A percentile compares a stretch with the other conserved stretches of the same genome.
phyloP scores from a whole-genome alignment of 2,329 filamentous ascomycete genomes.

The Fusarium sp. region DNA sequence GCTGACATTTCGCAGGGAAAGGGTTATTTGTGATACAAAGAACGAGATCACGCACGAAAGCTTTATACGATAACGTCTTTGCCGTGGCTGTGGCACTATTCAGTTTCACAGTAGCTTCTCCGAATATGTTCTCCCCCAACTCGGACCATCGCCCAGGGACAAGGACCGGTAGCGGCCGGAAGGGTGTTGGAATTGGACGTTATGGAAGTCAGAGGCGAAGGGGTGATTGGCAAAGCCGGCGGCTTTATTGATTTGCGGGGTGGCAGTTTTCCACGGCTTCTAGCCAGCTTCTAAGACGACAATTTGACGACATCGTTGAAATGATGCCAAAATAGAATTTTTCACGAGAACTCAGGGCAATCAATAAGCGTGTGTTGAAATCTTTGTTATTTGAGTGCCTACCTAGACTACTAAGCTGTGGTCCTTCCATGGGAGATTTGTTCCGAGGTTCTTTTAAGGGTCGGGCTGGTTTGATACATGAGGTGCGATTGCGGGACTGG shows the following conservation, averaged over 20 bases:
- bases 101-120: neutral
- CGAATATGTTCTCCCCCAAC: slow-evolving; percentile 25
- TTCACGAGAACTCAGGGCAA: neutral
- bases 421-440: neutral
- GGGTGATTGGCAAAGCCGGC: slow-evolving; percentile 47
- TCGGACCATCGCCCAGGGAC: slow-evolving; percentile 19
- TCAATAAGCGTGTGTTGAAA: neutral
- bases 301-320: neutral
- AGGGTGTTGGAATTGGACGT: slow-evolving; percentile 7
- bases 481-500: slow-evolving; percentile 19
- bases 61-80: slow-evolving; percentile 4
- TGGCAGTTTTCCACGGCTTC: too few species aligned
- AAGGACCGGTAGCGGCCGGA: slow-evolving; percentile 26
- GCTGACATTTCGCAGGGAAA: too few species aligned
- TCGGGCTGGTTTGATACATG: slow-evolving; percentile 27
- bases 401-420: too few species aligned
- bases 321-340: neutral
- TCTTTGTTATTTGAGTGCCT: neutral
- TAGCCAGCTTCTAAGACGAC: neutral
- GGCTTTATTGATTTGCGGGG: slow-evolving; percentile 45
- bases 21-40: too few species aligned
- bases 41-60: slow-evolving; percentile 16
- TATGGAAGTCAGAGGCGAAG: neutral
- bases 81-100: neutral
- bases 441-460: slow-evolving; percentile 13